These are phyloP conservation scores for Elaeagnus macrophylla DNA, from an alignment of 306 rosid genomes.

Conservation along the genomic window DNA sequence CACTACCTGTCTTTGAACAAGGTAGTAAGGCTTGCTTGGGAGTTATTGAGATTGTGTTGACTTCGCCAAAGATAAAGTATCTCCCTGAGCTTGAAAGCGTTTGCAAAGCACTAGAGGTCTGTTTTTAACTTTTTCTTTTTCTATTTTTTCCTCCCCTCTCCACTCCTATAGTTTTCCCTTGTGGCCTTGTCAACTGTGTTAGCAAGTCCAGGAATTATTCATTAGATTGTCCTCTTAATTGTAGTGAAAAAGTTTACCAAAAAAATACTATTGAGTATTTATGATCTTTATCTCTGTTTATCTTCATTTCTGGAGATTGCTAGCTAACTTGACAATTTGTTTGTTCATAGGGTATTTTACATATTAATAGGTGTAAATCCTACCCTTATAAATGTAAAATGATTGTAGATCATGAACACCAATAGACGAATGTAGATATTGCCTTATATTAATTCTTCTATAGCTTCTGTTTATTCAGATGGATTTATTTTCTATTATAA, in stretches of 20 bases:
- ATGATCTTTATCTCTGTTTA: too few relatives aligned
- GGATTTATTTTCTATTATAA: neutral
- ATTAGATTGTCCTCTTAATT: too few relatives aligned
- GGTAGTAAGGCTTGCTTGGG: slow-evolving; percentile 74
- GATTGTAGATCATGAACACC: too few relatives aligned
- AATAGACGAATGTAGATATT: too few relatives aligned
- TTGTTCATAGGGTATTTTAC: too few relatives aligned
- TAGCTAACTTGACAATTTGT: neutral
- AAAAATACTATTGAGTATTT: too few relatives aligned
- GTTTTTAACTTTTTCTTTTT: slow-evolving; percentile 15
- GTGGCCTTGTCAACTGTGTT: neutral
- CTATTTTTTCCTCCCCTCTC: neutral
- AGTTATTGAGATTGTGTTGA: slow-evolving; percentile 83
- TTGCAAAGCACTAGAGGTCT: slow-evolving; percentile 93
- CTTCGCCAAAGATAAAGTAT: slow-evolving; percentile 55
- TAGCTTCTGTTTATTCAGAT: neutral
- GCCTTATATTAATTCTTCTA: too few relatives aligned
- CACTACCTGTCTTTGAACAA: slow-evolving; percentile 77
- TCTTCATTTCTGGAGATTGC: neutral
- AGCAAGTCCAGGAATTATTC: too few relatives aligned
- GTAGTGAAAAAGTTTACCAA: too few relatives aligned
- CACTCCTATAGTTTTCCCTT: slow-evolving; percentile 10
- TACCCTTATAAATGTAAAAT: too few relatives aligned
- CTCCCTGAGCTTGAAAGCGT: slow-evolving; percentile 60
- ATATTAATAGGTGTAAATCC: too few relatives aligned